Evolutionary conservation across 2,329 filamentous ascomycete species (phyloP), one percentile per base, ranked within the genome.

Genomic region (Cytospora piceicola): DNA sequence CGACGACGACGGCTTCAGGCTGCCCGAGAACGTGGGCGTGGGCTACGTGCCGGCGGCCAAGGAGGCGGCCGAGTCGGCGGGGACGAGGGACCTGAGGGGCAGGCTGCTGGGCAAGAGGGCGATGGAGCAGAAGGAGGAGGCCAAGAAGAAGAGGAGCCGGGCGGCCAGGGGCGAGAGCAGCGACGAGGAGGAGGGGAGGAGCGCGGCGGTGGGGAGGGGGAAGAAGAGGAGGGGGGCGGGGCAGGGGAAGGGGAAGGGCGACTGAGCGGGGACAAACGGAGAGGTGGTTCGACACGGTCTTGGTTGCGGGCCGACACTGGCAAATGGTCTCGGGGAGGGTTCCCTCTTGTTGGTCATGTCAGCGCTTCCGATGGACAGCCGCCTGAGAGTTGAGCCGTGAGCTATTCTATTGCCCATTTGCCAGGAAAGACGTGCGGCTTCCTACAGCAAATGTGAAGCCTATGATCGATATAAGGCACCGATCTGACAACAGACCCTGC

Each of bases 1-100:
- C 22, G 71, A 74, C 8, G 69, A 69, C 42, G 55, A 59, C 29
- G 73, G 76, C 61, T 58, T 75, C 34, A 68, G 32, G 46, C 36
- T 49, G 9, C 60, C 70, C 11, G 73, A 74, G 46, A 81, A 80
- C 70, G 75, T 77, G 29, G 81, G 81, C 42, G 69, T 82, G 12
- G 81, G 81, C 11, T 81, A 78, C 71, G 71, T 74, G 12, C 70
- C 76, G 3, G 69, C 74, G 8, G 63, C 49, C 20, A 53, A 53
- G 55, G 42, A 20, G 72, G 71, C 20, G 61, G 71, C 30, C 62
- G 24, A 9, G 64, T 70, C 46, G 70, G 32, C 69, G 71, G 36
- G 72, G 61, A 63, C 70, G 29, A 70, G 72, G 60, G 73, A 76
- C 63, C 72, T 80, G 61, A 73, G 74, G 65, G 72, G 74, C 4